phyloP scores from a whole-genome alignment of 2,329 filamentous ascomycete species.

The Graphilbum fragrans region DNA sequence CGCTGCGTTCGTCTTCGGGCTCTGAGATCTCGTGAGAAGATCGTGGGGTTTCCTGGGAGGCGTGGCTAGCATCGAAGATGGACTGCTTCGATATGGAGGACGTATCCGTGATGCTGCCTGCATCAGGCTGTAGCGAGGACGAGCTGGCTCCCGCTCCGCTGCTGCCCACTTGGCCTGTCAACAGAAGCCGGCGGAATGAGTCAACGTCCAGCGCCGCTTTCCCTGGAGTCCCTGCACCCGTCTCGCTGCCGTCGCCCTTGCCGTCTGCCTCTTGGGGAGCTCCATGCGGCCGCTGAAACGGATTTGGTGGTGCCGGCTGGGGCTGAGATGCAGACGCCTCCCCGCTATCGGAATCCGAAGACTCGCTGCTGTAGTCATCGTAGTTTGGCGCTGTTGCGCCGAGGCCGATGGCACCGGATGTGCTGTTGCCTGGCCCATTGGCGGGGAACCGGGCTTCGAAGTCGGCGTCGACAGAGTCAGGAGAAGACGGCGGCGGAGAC shows the following conservation, averaged over 20 bases:
- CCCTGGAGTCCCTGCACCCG: no score
- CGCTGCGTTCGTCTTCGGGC: conserved; percentile 29
- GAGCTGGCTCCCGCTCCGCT: conserved; percentile 13
- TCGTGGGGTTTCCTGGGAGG: conserved; percentile 35
- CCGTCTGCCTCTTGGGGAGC: no score
- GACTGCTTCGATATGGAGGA: conserved; percentile 49
- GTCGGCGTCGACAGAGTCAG: conserved; percentile 32
- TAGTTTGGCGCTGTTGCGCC: conserved; percentile 2
- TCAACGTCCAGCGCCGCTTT: conserved; percentile 57
- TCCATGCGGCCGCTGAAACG: no score
- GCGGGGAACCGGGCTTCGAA: conserved; percentile 18
- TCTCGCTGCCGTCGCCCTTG: no score
- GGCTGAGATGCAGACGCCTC: conserved; percentile 20
- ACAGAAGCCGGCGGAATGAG: conserved; percentile 61
- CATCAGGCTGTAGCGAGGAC: conserved; percentile 15
- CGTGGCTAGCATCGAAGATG: conserved; percentile 31
- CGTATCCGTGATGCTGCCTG: conserved; percentile 43
- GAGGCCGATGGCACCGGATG: not conserved
- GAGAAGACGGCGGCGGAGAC: conserved; percentile 49
- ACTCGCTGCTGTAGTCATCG: conserved; percentile 16
- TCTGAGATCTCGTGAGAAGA: conserved; percentile 49
- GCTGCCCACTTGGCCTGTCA: conserved; percentile 53
- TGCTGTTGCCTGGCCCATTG: conserved; percentile 10
- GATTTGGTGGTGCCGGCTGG: conserved; percentile 12
- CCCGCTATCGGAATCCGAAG: conserved; percentile 14